Conservation (phyloP, 257 asterid genomes). For the Echium plantagineum region DNA sequence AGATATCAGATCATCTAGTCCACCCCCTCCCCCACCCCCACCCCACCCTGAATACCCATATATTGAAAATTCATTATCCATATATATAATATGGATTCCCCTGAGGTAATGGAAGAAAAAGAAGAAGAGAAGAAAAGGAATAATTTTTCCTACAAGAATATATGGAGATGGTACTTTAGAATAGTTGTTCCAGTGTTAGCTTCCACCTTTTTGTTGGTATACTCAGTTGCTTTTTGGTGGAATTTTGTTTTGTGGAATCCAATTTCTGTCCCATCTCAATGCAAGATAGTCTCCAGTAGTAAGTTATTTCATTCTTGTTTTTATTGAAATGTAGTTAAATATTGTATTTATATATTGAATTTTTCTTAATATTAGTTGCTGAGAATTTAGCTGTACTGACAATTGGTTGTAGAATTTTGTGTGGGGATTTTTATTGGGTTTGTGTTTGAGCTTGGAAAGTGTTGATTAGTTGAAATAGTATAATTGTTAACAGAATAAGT, state of each 20-base stretch:
- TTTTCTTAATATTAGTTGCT: no score
- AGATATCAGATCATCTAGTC: no score
- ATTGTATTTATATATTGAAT: no score
- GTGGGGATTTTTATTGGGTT: not conserved
- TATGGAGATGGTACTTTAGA: slow-evolving; percentile 33
- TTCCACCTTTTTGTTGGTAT: slow-evolving; percentile 41
- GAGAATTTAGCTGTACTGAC: no score
- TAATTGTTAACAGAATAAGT: no score
- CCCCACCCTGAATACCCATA: no score
- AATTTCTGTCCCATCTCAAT: slow-evolving; percentile 66
- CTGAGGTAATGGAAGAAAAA: slow-evolving; percentile 18
- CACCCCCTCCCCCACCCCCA: no score
- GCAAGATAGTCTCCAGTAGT: slow-evolving; percentile 86
- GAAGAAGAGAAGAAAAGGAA: slow-evolving; percentile 21
- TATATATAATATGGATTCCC: slow-evolving; percentile 32
- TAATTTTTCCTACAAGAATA: slow-evolving; percentile 17
- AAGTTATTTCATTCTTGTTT: slow-evolving; percentile 16
- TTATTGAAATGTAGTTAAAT: not conserved
- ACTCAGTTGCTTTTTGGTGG: slow-evolving; percentile 49
- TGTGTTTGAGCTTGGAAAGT: not conserved
- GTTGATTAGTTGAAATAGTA: not conserved
- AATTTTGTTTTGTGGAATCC: slow-evolving; percentile 68
- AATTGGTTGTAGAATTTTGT: not conserved
- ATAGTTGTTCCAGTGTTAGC: slow-evolving; percentile 27
- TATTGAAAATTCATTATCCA: no score